Evolutionary conservation across 163 green algal genomes (phyloP).

Genomic region (Scenedesmus sp.): DNA sequence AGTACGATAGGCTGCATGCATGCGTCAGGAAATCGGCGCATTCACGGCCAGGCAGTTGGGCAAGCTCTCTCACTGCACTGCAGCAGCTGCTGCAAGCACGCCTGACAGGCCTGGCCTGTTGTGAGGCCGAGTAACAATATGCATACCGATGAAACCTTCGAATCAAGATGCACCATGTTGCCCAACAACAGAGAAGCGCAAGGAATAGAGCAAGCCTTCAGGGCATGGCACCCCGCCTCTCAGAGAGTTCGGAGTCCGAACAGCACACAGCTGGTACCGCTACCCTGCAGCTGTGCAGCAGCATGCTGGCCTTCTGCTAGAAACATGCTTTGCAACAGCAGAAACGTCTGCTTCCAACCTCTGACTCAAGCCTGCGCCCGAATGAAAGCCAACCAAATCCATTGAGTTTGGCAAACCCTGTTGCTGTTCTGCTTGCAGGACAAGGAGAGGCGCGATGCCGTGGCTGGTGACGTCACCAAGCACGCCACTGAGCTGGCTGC

Average conservation of each 20-base stretch:
- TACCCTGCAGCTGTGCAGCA: too few species aligned
- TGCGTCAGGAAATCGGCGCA: not conserved
- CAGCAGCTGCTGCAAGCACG: too few species aligned
- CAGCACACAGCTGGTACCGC: too few species aligned
- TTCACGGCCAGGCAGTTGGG: not conserved
- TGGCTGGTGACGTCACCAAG: not conserved
- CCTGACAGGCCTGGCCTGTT: not conserved
- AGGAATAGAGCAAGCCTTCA: too few species aligned
- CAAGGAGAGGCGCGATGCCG: conserved; percentile 17
- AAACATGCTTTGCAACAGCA: too few species aligned
- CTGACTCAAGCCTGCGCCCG: not conserved
- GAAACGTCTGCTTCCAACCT: too few species aligned
- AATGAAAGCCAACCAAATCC: not conserved
- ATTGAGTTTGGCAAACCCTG: not conserved
- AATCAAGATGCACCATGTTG: too few species aligned
- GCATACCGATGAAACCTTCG: not conserved
- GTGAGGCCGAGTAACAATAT: not conserved
- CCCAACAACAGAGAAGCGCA: too few species aligned
- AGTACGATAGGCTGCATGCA: not conserved
- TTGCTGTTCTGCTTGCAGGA: not conserved
- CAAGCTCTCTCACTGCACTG: not conserved
- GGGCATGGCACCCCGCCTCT: too few species aligned
- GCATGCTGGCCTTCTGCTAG: too few species aligned
- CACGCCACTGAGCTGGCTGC: conserved; percentile 12
- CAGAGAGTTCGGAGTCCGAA: too few species aligned